phyloP scores from a whole-genome alignment of 2,329 filamentous ascomycete species.

The Shiraia sp. region DNA sequence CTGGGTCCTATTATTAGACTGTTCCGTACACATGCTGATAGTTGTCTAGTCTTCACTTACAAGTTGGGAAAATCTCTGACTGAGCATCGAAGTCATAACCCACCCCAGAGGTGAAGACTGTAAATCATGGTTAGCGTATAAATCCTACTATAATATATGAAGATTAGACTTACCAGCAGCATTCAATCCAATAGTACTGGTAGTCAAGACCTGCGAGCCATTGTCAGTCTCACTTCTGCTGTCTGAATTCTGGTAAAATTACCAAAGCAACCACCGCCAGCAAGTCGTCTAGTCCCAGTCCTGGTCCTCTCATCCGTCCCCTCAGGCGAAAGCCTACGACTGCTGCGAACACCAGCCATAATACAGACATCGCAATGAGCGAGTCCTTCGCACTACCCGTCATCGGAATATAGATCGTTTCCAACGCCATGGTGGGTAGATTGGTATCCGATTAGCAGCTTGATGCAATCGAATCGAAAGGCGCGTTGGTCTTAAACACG shows the following conservation, averaged over 20 bases:
- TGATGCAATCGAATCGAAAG: too few relatives aligned
- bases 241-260: not conserved
- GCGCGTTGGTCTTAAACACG: too few relatives aligned
- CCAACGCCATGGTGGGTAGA: constrained; percentile 7
- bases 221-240: not conserved
- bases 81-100: constrained; percentile 18
- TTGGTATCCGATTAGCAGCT: too few relatives aligned
- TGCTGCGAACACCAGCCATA: constrained; percentile 20
- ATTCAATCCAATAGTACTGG: constrained; percentile 23
- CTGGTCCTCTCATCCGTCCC: constrained; percentile 20
- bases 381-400: constrained; percentile 19
- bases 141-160: not conserved
- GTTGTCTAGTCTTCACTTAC: constrained; percentile 6
- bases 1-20: constrained; percentile 3
- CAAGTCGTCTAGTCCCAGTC: constrained; percentile 21
- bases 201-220: constrained; percentile 11
- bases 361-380: constrained; percentile 20
- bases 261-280: constrained; percentile 19
- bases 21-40: not conserved
- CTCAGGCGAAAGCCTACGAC: constrained; percentile 15
- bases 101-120: constrained; percentile 23
- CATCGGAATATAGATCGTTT: constrained; percentile 16
- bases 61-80: constrained; percentile 13
- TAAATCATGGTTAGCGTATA: not conserved
- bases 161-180: constrained; percentile 10